Conservation (phyloP, 1,139 yeast genomes). For the Pneumocystis jirovecii region DNA sequence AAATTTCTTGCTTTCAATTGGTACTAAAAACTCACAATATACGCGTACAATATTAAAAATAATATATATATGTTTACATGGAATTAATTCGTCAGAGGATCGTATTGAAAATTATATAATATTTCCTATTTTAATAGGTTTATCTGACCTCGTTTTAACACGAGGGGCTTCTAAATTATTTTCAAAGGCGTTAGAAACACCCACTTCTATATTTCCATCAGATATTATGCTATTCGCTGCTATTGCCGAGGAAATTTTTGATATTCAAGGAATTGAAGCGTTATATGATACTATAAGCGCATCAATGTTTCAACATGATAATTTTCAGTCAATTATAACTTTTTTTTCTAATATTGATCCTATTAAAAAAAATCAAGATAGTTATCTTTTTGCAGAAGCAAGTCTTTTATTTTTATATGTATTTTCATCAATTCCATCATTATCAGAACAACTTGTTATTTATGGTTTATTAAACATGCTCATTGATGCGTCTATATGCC, state of each 20-base stretch:
- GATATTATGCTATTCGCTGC: not conserved
- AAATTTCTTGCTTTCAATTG: not conserved
- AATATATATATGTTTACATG: not conserved
- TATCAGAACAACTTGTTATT: not conserved
- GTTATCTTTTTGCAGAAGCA: not conserved
- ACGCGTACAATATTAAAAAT: not conserved
- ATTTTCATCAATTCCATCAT: not conserved
- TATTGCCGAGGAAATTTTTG: not conserved
- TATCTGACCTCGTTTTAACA: not conserved
- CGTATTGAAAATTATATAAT: not conserved
- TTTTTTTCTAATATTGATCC: not conserved
- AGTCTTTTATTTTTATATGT: not conserved
- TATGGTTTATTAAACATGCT: not conserved
- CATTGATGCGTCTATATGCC: not conserved
- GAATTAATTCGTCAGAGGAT: not conserved
- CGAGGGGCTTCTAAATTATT: not conserved
- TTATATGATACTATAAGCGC: not conserved
- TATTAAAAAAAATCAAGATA: not conserved
- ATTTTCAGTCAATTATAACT: not conserved
- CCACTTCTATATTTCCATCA: not conserved
- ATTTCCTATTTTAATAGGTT: not conserved
- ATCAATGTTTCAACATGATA: not conserved
- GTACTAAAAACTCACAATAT: not conserved
- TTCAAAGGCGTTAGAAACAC: not conserved
- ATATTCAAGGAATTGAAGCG: not conserved